These are phyloP conservation scores for Collariella sp. DNA, from an alignment of 495 filamentous ascomycete species.

Conservation along the genomic window DNA sequence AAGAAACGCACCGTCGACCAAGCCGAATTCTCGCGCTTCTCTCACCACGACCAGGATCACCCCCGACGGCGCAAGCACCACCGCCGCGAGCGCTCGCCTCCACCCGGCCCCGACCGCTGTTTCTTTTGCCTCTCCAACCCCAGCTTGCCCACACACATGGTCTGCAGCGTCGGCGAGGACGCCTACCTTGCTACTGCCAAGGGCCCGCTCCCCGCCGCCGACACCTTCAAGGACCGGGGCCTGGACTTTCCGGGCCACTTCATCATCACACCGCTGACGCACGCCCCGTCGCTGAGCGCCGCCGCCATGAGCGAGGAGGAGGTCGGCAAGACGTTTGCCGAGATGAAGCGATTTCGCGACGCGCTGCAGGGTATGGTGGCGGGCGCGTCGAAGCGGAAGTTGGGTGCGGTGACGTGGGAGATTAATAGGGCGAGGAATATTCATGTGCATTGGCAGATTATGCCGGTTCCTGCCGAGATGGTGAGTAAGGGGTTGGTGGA, in stretches of 20 bases:
- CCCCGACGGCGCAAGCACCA: slow-evolving; percentile 47
- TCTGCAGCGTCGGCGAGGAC: slow-evolving; percentile 76
- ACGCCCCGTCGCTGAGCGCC: slow-evolving; percentile 45
- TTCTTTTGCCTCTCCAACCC: slow-evolving; percentile 93
- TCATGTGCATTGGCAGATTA: slow-evolving; percentile 90
- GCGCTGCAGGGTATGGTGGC: slow-evolving; percentile 63
- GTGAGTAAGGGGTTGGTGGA: slow-evolving; percentile 63
- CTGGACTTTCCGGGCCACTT: slow-evolving; percentile 78
- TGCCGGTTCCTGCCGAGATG: slow-evolving; percentile 61
- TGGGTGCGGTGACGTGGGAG: slow-evolving; percentile 87
- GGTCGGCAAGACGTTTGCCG: slow-evolving; percentile 49
- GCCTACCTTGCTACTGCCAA: slow-evolving; percentile 86
- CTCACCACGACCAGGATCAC: slow-evolving; percentile 47
- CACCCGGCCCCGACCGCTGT: slow-evolving; percentile 68
- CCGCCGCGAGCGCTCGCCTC: slow-evolving; percentile 38
- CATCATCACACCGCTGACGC: slow-evolving; percentile 80
- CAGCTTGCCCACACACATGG: slow-evolving; percentile 73
- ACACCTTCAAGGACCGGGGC: slow-evolving; percentile 49
- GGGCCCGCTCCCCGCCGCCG: slow-evolving; percentile 65
- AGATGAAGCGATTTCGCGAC: slow-evolving; percentile 72
- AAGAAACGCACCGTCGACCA: slow-evolving; percentile 54
- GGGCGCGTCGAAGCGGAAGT: slow-evolving; percentile 41
- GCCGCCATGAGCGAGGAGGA: slow-evolving; percentile 49
- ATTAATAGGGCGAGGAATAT: slow-evolving; percentile 69
- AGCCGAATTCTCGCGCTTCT: slow-evolving; percentile 56